phyloP scores from a whole-genome alignment of 2,329 filamentous ascomycete species.

The Akanthomyces lecanii region DNA sequence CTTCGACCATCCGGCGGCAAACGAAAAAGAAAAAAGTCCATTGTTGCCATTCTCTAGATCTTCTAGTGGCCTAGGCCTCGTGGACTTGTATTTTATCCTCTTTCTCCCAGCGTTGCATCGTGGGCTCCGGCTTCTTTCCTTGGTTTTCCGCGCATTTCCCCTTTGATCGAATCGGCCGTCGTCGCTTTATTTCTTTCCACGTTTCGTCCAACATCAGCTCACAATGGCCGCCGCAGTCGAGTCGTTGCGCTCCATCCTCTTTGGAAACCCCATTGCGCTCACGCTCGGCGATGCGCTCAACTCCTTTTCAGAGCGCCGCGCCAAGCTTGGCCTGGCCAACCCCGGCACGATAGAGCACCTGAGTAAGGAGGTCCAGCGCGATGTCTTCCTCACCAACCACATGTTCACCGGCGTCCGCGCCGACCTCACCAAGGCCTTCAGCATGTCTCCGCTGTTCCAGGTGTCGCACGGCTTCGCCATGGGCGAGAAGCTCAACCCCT shows the following conservation, averaged over 20 bases:
- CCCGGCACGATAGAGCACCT: constrained; percentile 89
- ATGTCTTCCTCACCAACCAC: constrained; percentile 93
- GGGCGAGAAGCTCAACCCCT: constrained; percentile 88
- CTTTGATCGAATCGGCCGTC: constrained; percentile 21
- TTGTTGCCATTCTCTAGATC: neutral
- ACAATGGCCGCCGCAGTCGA: constrained; percentile 50
- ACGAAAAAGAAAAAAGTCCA: constrained; percentile 12
- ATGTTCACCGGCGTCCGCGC: constrained; percentile 96
- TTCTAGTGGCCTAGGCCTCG: constrained; percentile 21
- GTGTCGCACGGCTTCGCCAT: constrained; percentile 95
- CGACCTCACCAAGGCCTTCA: constrained; percentile 95
- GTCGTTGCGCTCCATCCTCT: constrained; percentile 59
- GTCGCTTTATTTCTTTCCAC: constrained; percentile 21
- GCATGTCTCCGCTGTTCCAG: constrained; percentile 90
- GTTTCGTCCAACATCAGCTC: constrained; percentile 24
- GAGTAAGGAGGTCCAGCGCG: constrained; percentile 87
- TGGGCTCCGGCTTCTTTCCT: constrained; percentile 11
- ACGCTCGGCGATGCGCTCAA: constrained; percentile 72
- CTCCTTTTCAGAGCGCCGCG: constrained; percentile 80
- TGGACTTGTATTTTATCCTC: constrained; percentile 18
- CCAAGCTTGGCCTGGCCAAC: constrained; percentile 82
- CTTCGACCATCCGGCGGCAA: constrained; percentile 17
- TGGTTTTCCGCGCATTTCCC: constrained; percentile 20
- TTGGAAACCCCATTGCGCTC: constrained; percentile 67
- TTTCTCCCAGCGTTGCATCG: constrained; percentile 9